Evolutionary conservation across 2,329 filamentous ascomycete genomes (phyloP).

Genomic region (Xylariaceae sp.): DNA sequence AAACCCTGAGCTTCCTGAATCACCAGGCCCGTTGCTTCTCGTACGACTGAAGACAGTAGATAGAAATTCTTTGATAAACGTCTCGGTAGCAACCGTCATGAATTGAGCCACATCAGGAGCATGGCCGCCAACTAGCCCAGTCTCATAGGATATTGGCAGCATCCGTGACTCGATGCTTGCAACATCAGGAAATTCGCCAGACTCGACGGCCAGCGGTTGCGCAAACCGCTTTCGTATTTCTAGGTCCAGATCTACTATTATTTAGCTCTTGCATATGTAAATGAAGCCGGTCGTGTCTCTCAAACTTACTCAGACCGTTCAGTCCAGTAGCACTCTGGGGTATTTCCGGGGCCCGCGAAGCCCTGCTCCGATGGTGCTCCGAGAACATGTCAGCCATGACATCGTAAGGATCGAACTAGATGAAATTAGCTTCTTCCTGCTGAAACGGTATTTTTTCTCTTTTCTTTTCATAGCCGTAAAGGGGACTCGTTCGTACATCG

Average conservation of each 20-base stretch:
- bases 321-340: conserved; percentile 66
- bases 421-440: conserved; percentile 21
- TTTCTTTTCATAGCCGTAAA: neutral
- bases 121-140: conserved; percentile 55
- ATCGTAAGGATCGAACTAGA: conserved; percentile 51
- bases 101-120: conserved; percentile 55
- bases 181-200: conserved; percentile 64
- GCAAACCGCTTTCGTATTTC: conserved; percentile 62
- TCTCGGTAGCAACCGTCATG: conserved; percentile 60
- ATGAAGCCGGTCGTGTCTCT: conserved; percentile 15
- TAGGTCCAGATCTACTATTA: conserved; percentile 52
- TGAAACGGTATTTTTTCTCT: neutral
- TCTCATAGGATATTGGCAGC: conserved; percentile 63
- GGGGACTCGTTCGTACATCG: conserved; percentile 44
- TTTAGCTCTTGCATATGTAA: conserved; percentile 6
- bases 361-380: conserved; percentile 44
- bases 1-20: conserved; percentile 55
- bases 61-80: conserved; percentile 61
- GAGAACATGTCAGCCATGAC: conserved; percentile 47
- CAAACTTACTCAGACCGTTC: conserved; percentile 68
- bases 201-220: conserved; percentile 60
- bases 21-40: conserved; percentile 58
- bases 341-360: conserved; percentile 50
- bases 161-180: conserved; percentile 58
- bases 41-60: conserved; percentile 59